Base-by-base conservation (phyloP, 352 stramenopile genomes). In the Pythium plurisporium region DNA sequence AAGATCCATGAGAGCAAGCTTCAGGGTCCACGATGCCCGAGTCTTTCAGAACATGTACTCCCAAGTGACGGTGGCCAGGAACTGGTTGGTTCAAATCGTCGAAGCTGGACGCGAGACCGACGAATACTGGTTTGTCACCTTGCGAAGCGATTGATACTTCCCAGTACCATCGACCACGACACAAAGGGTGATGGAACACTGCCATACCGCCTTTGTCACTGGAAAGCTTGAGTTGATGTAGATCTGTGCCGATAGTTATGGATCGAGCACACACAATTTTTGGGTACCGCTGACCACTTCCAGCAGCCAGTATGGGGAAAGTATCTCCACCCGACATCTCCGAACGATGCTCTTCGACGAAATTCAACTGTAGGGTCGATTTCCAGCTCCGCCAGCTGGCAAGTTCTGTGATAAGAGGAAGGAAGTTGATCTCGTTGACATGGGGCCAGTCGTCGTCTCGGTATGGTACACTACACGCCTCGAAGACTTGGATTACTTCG, bases 401-500 rank as follows among this genome's bases (percentile, higher is more conserved):
- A 19, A 93, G 50, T 36, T 95, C 78, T 8, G 76, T 90, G 26
- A 95, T 52, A 15, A 94, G 56, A 1, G 67, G 55, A 10, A 86
- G 57, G 15, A 94, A 73, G 12, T 79, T 78, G 29, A 81, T 92
- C n/a, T 44, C 47, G 29, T 76, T 53, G 31, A 95, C 57, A 5
- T 79, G 38, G 4, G 74, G 52, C 82, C 86, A 94, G 50, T 95
- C 86, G 9, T 72, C 58, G 3, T 58, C 59, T 27, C 47, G 60
- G 44, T 86, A 95, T 2, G 86, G 86, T n/a, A 95, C 73, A 26
- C 83, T 90, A 40, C 78, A 93, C 31, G 74, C 71, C 37, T 95
- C 86, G 29, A 95, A 57, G 8, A 89, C 73, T 19, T 91, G 65
- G 17, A 94, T 64, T 14, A 91, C 76, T 36, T 91, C 82, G 11